Evolutionary conservation across 768 basidiomycete species (phyloP).

Genomic region (Termitomyces sp.): DNA sequence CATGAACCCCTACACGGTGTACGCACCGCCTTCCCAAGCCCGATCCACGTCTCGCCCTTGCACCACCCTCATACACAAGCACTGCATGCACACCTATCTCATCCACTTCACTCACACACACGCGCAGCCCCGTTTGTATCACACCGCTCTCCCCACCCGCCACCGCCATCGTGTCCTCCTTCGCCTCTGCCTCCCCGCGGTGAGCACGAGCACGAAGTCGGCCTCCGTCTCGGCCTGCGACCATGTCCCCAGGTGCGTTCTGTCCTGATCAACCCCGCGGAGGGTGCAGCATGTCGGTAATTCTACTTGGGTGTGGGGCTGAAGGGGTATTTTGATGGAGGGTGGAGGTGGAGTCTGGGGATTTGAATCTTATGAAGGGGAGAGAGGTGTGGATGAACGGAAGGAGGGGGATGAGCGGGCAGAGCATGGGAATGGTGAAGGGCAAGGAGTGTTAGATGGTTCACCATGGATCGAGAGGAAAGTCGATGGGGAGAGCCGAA

Average conservation of each 20-base stretch:
- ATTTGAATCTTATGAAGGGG: neutral
- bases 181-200: conserved; percentile 6
- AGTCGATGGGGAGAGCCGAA: neutral
- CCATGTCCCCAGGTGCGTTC: no score
- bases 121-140: neutral
- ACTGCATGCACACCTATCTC: no score
- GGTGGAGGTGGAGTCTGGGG: conserved; percentile 26
- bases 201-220: neutral
- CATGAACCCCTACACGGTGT: no score
- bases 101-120: no score
- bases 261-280: conserved; percentile 40
- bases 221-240: no score
- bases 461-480: neutral
- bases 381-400: conserved; percentile 19
- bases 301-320: conserved; percentile 21
- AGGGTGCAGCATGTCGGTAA: conserved; percentile 18
- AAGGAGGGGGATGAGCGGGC: conserved; percentile 21
- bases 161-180: neutral
- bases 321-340: conserved; percentile 39
- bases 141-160: neutral
- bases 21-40: no score
- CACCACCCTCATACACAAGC: no score
- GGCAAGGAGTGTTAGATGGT: neutral
- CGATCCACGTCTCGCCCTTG: no score
- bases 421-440: neutral